phyloP scores from a whole-genome alignment of 352 stramenopile species.

The Thalassiosira hispida region DNA sequence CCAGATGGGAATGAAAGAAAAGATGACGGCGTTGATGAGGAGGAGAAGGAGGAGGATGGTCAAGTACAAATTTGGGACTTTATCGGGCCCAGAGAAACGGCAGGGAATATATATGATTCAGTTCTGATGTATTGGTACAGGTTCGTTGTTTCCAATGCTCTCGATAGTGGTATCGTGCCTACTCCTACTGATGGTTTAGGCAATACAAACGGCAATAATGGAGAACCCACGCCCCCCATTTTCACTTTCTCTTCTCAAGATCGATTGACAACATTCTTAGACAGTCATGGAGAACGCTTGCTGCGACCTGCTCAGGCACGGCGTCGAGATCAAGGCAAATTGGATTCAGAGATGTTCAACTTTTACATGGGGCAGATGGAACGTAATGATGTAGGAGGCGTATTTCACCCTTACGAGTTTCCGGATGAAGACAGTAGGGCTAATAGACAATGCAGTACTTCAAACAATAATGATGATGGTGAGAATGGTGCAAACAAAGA shows the following conservation, averaged over 20 bases:
- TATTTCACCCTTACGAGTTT: conserved; percentile 28
- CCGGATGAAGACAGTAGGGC: conserved; percentile 13
- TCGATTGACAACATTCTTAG: conserved; percentile 38
- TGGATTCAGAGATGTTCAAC: conserved; percentile 43
- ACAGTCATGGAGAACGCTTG: conserved; percentile 30
- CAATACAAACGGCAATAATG: conserved; percentile 9
- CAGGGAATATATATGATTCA: conserved; percentile 52
- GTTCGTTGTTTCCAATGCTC: conserved; percentile 38
- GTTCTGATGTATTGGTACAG: conserved; percentile 63
- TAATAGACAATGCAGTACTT: not conserved
- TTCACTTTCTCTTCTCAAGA: conserved; percentile 44
- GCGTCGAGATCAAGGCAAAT: conserved; percentile 14
- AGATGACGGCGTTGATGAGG: conserved; percentile 13
- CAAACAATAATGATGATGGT: not conserved
- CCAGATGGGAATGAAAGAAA: not conserved
- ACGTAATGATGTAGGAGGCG: conserved; percentile 26
- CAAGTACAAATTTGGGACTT: conserved; percentile 47
- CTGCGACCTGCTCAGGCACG: conserved; percentile 33
- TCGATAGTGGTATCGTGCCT: not conserved
- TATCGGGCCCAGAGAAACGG: conserved; percentile 41
- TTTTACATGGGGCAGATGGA: conserved; percentile 34
- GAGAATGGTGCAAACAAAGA: not conserved
- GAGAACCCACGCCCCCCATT: conserved; percentile 18
- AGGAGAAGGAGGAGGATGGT: conserved; percentile 2
- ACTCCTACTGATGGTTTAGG: no score